Conservation (phyloP, 805 yeast genomes). For the Priceomyces carsonii region DNA sequence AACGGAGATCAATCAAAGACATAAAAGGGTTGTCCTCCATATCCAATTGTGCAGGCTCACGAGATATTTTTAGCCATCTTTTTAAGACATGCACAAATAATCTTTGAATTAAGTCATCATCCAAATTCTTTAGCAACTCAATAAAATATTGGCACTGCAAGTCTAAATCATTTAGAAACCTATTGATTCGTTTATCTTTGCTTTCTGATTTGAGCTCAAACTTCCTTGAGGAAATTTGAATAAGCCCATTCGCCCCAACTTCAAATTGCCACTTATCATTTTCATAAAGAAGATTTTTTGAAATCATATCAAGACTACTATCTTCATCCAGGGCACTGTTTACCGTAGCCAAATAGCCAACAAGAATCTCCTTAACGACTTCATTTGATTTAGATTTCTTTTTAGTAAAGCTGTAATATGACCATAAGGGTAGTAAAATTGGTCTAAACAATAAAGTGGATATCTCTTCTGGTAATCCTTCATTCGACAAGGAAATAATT, state of each 20-base stretch:
- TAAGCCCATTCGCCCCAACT: slow-evolving; percentile 41
- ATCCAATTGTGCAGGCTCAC: slow-evolving; percentile 13
- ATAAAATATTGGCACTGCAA: slow-evolving; percentile 25
- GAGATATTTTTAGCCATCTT: slow-evolving; percentile 52
- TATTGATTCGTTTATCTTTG: slow-evolving; percentile 26
- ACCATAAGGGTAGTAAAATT: slow-evolving; percentile 42
- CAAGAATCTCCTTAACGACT: slow-evolving; percentile 37
- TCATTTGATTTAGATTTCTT: slow-evolving; percentile 28
- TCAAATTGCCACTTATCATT: slow-evolving; percentile 40
- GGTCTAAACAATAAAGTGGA: slow-evolving; percentile 27
- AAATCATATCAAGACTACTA: slow-evolving; percentile 29
- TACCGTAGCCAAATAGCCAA: slow-evolving; percentile 33
- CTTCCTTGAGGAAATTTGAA: slow-evolving; percentile 23
- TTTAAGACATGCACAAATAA: slow-evolving; percentile 54
- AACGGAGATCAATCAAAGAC: slow-evolving; percentile 57
- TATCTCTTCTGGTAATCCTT: slow-evolving; percentile 26
- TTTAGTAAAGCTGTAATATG: slow-evolving; percentile 40
- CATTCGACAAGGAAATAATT: slow-evolving; percentile 58
- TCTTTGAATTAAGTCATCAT: slow-evolving; percentile 45
- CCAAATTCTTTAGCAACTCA: slow-evolving; percentile 49
- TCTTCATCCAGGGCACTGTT: slow-evolving; percentile 15
- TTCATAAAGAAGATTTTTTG: slow-evolving; percentile 32
- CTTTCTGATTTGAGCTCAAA: slow-evolving; percentile 3
- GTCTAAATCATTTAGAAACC: slow-evolving; percentile 31
- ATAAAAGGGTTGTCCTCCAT: slow-evolving; percentile 49